Evolutionary conservation across 2,329 filamentous ascomycete genomes (phyloP), one percentile per base, ranked within the genome.

Genomic region (Byssothecium circinans): DNA sequence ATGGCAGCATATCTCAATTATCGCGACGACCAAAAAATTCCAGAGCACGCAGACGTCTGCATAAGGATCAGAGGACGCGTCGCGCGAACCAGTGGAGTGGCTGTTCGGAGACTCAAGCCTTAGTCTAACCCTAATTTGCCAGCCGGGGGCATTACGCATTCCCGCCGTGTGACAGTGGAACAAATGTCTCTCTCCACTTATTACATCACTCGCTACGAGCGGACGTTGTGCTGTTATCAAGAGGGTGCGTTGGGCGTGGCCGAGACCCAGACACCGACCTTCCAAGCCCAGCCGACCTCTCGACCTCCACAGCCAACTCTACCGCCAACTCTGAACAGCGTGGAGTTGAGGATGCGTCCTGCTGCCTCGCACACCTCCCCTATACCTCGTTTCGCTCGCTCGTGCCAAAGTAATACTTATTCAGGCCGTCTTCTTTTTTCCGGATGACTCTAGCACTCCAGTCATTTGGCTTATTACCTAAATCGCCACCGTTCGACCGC

Each of bases 171-270:
- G 57, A 58, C 65, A 67, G 49, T 46, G 45, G 65, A 65, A 63
- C 66, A 67, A 54, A 58, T 59, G 56, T 60, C 52, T 60, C 62
- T 68, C 66, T 67, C 65, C 67, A 68, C 67, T 68, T 67, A 67
- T 67, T 68, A 59, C 65, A 67, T 65, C 60, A 62, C 37, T 32
- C 45, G 47, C 52, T 55, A 54, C 52, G 52, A 58, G 57, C 58
- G 57, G 54, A 52, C 41, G 55, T 56, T 47, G 57, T 57, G 55
- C 48, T 60, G 57, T 56, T 57, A 54, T 61, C 59, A 32, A 32
- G 29, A 32, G 29, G 29, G 29, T 8, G 29, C 55, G 48, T 40
- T 46, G 41, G 40, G 41, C 39, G 49, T 59, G 54, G 52, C 34
- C 55, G 47, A 53, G 35, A 37, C 44, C 43, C 30, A 22, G 37